phyloP scores from a whole-genome alignment of 805 yeast genomes.

The Myxozyma kluyveri region DNA sequence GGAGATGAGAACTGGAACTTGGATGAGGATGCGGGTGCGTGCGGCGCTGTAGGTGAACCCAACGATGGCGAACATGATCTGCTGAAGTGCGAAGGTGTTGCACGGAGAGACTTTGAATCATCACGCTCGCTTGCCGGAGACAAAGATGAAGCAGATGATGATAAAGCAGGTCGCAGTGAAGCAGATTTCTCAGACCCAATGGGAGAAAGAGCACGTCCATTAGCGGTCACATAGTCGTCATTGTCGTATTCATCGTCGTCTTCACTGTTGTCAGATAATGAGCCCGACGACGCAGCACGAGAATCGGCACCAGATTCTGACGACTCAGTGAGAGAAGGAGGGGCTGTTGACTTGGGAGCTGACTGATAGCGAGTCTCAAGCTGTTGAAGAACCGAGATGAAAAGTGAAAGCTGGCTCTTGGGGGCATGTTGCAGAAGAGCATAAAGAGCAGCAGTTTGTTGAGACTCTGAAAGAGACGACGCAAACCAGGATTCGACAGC shows the following conservation, averaged over 20 bases:
- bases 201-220: slow-evolving; percentile 23
- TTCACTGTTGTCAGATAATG: neutral
- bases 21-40: neutral
- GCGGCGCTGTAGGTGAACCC: neutral
- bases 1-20: slow-evolving; percentile 13
- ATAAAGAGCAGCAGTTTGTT: slow-evolving; percentile 41
- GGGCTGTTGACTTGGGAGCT: neutral
- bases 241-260: neutral
- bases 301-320: neutral
- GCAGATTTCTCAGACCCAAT: slow-evolving; percentile 27
- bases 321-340: neutral
- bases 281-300: neutral
- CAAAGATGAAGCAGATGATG: slow-evolving; percentile 5
- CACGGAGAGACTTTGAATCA: neutral
- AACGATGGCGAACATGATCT: neutral
- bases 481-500: slow-evolving; percentile 45
- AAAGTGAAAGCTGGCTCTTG: slow-evolving; percentile 39
- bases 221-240: neutral
- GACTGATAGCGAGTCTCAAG: slow-evolving; percentile 30
- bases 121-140: slow-evolving; percentile 3
- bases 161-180: neutral
- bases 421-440: slow-evolving; percentile 40
- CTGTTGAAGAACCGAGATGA: slow-evolving; percentile 38
- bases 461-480: slow-evolving; percentile 37
- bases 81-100: too few relatives aligned